Conservation (phyloP, 192 early-diverging fungal species). For the Gamsiella multidivaricata region DNA sequence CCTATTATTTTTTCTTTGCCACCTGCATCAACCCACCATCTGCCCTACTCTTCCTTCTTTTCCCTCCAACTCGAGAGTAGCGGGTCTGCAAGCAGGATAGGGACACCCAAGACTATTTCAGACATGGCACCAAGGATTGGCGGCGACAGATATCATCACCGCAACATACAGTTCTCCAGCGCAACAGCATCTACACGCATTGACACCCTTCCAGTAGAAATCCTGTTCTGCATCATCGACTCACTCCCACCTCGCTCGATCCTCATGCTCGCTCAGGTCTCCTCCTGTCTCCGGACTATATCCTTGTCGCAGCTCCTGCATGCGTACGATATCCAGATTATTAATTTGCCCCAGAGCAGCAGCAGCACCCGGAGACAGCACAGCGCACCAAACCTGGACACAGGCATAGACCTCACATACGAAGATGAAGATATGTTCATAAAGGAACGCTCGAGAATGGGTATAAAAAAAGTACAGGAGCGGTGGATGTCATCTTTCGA, state of each 20-base stretch:
- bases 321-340: conserved; percentile 11
- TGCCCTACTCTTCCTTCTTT: too few relatives aligned
- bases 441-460: not conserved
- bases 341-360: not conserved
- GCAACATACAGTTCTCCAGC: not conserved
- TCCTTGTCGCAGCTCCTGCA: conserved; percentile 6
- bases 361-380: not conserved
- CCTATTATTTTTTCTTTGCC: too few relatives aligned
- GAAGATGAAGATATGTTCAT: too few relatives aligned
- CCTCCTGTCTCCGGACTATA: conserved; percentile 6
- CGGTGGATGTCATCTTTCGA: conserved; percentile 33
- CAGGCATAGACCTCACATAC: not conserved
- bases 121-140: too few relatives aligned
- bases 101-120: too few relatives aligned
- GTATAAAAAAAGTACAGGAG: not conserved
- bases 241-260: conserved; percentile 6
- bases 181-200: not conserved
- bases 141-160: too few relatives aligned
- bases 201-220: conserved; percentile 24
- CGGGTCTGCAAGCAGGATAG: too few relatives aligned
- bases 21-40: too few relatives aligned
- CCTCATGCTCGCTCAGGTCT: conserved; percentile 11
- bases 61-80: too few relatives aligned
- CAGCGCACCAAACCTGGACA: too few relatives aligned
- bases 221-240: conserved; percentile 24